Percentiles rank a stretch among this genome's conserved stretches.
Conservation (phyloP, 1,284 basidiomycete species). For the Microbotryum intermedium region DNA sequence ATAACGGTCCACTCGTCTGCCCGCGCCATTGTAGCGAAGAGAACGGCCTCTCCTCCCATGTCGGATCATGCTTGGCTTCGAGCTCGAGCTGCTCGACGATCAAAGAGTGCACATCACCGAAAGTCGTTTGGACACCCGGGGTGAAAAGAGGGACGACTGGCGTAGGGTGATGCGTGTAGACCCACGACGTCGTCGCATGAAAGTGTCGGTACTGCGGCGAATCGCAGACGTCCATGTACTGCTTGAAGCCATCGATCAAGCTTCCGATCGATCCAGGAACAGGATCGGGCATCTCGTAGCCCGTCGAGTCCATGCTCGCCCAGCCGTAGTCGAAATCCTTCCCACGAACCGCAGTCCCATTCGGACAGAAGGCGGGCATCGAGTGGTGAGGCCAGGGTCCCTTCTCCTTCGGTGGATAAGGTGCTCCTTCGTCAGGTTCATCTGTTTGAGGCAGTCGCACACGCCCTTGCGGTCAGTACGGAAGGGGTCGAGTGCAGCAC, state of each 20-base stretch:
- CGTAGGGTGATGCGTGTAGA: slow-evolving; percentile 32
- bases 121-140: slow-evolving; percentile 30
- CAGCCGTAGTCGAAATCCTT: slow-evolving; percentile 28
- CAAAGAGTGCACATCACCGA: slow-evolving; percentile 30
- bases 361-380: slow-evolving; percentile 30
- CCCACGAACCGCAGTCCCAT: slow-evolving; percentile 25
- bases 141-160: slow-evolving; percentile 32
- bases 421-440: slow-evolving; percentile 23
- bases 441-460: neutral
- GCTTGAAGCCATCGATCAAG: slow-evolving; percentile 26
- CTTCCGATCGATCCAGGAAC: slow-evolving; percentile 23
- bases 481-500: neutral
- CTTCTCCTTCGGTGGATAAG: slow-evolving; percentile 27
- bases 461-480: neutral
- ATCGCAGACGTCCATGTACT: slow-evolving; percentile 34
- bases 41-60: slow-evolving; percentile 30
- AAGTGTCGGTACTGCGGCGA: slow-evolving; percentile 34
- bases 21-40: slow-evolving; percentile 28
- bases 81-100: slow-evolving; percentile 33
- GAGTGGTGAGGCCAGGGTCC: slow-evolving; percentile 32
- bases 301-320: slow-evolving; percentile 23
- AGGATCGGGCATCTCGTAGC: slow-evolving; percentile 26
- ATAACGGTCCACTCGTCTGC: slow-evolving; percentile 29
- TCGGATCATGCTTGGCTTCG: slow-evolving; percentile 24
- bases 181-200: slow-evolving; percentile 32